Base-by-base conservation (phyloP, 139 green algal species). In the Tetradesmus lagerheimii region DNA sequence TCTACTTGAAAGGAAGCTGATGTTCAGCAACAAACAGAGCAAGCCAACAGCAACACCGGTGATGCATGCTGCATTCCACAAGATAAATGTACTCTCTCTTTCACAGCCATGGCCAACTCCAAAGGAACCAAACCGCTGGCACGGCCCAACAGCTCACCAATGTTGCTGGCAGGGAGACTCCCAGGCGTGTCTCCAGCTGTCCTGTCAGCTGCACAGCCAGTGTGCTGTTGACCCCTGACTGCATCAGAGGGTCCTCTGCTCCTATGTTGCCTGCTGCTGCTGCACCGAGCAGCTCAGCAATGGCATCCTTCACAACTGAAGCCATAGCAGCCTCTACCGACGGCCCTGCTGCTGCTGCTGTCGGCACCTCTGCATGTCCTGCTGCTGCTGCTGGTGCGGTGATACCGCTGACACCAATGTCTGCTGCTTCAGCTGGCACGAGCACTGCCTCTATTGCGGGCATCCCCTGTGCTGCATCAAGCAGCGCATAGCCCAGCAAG, bases 151-250 rank as follows among this genome's bases (percentile, higher is more conserved):
- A n/a, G n/a, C 39, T 90, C 64, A 92, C 90, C 67, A 94, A 84
- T 5, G 92, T 95, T n/a, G 86, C 16, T 5, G 93, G 90, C 80
- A 95, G 87, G 38, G 47, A 34, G 66, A 91, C 43, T 8, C 89
- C 91, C 76, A 92, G 82, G 4, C 14, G 18, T 18, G 67, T 53
- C 80, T 95, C 89, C 83, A 96, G 87, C 14, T 64, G 50, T 1
- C 34, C 45, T 1, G 89, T 92, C 43, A 96, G 81, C 79, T 86
- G 66, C 43, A 95, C 90, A 2, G 93, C 94, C n/a, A 90, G 83
- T 0, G 90, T 93, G 85, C 89, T 94, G 91, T 93, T 95, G 0
- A 96, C 78, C n/a, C 94, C 94, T 0, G 89, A 86, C 8, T 77
- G 67, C 91, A 94, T 90, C 20, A 95, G 91, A 45, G 94, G 93